phyloP scores from a whole-genome alignment of 1,284 basidiomycete species.

The Melampsora americana region DNA sequence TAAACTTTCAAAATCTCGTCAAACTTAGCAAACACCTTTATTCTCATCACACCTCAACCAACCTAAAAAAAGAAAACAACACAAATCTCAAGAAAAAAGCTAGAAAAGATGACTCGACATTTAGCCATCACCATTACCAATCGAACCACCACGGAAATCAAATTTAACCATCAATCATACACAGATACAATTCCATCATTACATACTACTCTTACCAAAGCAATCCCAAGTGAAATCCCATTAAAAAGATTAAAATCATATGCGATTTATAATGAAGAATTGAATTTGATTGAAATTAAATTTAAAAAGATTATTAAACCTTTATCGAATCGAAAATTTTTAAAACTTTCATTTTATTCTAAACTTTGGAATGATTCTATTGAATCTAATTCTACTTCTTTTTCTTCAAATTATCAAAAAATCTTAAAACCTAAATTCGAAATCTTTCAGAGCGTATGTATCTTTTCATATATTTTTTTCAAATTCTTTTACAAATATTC shows the following conservation, averaged over 20 bases:
- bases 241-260: constrained; percentile 2
- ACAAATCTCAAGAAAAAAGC: not conserved
- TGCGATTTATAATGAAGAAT: constrained; percentile 7
- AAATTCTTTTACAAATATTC: too few species aligned
- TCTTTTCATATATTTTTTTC: too few species aligned
- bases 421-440: constrained; percentile 10
- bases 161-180: constrained; percentile 14
- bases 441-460: constrained; percentile 38
- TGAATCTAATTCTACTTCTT: not conserved
- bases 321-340: not conserved
- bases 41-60: not conserved
- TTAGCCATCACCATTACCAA: constrained; percentile 37
- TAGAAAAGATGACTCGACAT: constrained; percentile 4
- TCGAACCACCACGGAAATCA: constrained; percentile 21
- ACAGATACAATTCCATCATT: constrained; percentile 19
- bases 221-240: constrained; percentile 25
- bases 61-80: not conserved
- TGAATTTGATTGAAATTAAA: not conserved
- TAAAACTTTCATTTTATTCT: not conserved
- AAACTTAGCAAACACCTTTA: not conserved
- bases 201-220: constrained; percentile 40
- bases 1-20: not conserved
- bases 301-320: not conserved
- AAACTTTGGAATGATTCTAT: not conserved
- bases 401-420: not conserved